Conservation (phyloP, 2,329 filamentous ascomycete genomes). For the Fusarium tuaranense region DNA sequence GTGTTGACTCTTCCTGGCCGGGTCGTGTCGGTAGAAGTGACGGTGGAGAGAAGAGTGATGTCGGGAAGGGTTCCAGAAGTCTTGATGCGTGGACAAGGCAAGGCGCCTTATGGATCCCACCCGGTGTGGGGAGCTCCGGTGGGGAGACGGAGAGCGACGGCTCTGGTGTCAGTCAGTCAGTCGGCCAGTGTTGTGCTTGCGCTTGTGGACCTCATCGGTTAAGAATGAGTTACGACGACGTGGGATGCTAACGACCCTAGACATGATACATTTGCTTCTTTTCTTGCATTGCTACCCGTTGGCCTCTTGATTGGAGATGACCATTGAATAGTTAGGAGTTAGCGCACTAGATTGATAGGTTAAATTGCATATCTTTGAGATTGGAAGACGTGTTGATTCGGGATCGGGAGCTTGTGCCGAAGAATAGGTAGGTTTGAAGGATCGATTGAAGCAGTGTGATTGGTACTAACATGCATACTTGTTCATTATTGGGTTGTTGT, state of each 20-base stretch:
- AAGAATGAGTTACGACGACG: constrained; percentile 5
- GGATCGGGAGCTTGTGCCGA: neutral
- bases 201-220: constrained; percentile 16
- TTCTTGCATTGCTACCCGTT: constrained; percentile 3
- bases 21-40: constrained; percentile 33
- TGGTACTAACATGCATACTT: neutral
- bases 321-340: constrained; percentile 8
- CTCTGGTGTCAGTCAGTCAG: constrained; percentile 20
- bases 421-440: neutral
- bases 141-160: constrained; percentile 35
- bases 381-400: neutral
- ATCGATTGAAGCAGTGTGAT: neutral
- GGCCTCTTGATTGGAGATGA: neutral
- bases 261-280: neutral
- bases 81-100: constrained; percentile 9
- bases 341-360: constrained; percentile 9
- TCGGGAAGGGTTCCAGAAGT: constrained; percentile 28
- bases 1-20: constrained; percentile 5
- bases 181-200: neutral
- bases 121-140: constrained; percentile 9
- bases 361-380: constrained; percentile 1
- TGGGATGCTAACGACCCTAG: constrained; percentile 9
- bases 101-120: neutral
- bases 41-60: constrained; percentile 19
- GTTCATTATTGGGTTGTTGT: neutral